Conservation (phyloP, 2,329 filamentous ascomycete species). For the Pseudofabraea citricarpa region DNA sequence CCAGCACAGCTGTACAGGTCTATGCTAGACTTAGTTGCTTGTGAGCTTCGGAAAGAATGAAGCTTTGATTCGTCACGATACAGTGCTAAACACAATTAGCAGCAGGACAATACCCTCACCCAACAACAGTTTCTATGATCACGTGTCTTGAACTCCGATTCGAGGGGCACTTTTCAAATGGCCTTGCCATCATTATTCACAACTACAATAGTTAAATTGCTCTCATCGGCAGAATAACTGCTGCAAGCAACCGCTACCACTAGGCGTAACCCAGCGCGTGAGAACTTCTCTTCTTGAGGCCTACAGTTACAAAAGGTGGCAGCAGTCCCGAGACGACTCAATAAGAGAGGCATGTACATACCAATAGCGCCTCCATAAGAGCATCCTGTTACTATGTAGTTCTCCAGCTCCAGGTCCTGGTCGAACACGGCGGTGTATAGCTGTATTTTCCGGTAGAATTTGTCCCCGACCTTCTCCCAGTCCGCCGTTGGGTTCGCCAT, state of each 20-base stretch:
- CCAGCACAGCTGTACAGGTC: conserved; percentile 93
- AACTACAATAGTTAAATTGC: too few relatives aligned
- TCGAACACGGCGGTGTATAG: conserved; percentile 93
- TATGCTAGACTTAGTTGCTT: conserved; percentile 74
- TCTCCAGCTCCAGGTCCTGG: conserved; percentile 88
- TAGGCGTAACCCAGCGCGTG: too few relatives aligned
- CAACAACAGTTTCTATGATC: too few relatives aligned
- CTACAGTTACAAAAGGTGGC: too few relatives aligned
- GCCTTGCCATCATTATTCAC: too few relatives aligned
- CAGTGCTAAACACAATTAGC: conserved; percentile 54
- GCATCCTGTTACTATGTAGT: conserved; percentile 86
- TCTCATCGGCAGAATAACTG: too few relatives aligned
- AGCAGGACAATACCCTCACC: conserved; percentile 4
- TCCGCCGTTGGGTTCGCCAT: conserved; percentile 51
- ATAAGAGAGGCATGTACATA: too few relatives aligned
- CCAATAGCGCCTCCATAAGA: conserved; percentile 91
- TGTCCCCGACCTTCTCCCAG: conserved; percentile 91
- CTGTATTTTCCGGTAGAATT: conserved; percentile 92
- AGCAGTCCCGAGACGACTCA: too few relatives aligned
- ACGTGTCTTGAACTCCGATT: too few relatives aligned
- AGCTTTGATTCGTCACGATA: conserved; percentile 86
- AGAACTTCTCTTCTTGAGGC: too few relatives aligned
- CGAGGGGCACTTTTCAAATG: too few relatives aligned
- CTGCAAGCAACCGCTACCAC: too few relatives aligned
- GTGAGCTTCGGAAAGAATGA: conserved; percentile 68